Evolutionary conservation across 257 asterid genomes (phyloP).

Genomic region (Solanum megistacrolobum): DNA sequence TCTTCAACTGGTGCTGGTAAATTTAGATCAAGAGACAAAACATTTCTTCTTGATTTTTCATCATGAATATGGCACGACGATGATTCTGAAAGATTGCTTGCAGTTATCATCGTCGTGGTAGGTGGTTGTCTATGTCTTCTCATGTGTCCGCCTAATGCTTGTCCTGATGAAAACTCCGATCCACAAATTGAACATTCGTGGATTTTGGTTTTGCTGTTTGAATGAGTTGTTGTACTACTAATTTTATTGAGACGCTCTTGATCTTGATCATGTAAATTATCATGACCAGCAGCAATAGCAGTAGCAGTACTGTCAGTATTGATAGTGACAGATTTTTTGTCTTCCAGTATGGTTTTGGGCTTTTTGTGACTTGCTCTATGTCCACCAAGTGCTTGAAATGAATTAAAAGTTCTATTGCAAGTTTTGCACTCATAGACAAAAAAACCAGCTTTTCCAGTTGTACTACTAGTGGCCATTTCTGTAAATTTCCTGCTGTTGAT

Average conservation of each 20-base stretch:
- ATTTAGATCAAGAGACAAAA: conserved; percentile 1
- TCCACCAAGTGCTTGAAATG: conserved; percentile 88
- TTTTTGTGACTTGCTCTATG: conserved; percentile 82
- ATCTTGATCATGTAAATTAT: not conserved
- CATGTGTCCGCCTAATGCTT: conserved; percentile 8
- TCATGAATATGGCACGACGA: not conserved
- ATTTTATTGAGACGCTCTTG: not conserved
- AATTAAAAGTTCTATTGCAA: conserved; percentile 54
- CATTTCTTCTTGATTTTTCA: not conserved
- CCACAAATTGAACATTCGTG: conserved; percentile 10
- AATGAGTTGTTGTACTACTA: not conserved
- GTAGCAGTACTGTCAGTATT: not conserved
- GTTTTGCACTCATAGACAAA: conserved; percentile 72
- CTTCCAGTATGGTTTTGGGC: conserved; percentile 24
- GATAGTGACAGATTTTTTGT: not conserved
- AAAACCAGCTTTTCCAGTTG: conserved; percentile 6
- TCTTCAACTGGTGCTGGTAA: conserved; percentile 8
- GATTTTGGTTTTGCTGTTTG: not conserved
- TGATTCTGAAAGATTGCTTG: not conserved
- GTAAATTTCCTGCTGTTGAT: conserved; percentile 32
- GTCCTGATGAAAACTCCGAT: conserved; percentile 2
- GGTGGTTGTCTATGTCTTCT: conserved; percentile 2
- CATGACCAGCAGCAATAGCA: too few species aligned
- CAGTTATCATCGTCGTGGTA: not conserved
- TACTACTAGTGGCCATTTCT: conserved; percentile 21